phyloP scores from a whole-genome alignment of 331 rosid genomes.

The Saraca asoca region DNA sequence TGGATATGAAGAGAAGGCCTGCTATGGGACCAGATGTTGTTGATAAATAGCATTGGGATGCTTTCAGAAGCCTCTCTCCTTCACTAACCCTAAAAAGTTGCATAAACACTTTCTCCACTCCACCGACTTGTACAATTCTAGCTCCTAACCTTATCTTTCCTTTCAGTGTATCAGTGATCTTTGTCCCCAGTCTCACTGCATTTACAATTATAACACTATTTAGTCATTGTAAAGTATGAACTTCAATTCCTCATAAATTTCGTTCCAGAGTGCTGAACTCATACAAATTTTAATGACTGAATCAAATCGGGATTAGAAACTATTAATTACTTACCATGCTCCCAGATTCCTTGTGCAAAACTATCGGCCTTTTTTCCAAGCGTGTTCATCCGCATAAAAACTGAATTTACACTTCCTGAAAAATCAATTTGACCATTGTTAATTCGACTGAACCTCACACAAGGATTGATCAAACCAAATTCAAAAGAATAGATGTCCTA shows the following conservation, averaged over 20 bases:
- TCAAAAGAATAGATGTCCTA: conserved; percentile 5
- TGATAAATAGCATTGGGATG: conserved; percentile 33
- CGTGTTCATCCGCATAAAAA: conserved; percentile 43
- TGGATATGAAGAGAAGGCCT: conserved; percentile 39
- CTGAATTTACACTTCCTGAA: conserved; percentile 41
- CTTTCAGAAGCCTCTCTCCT: conserved; percentile 38
- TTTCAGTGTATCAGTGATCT: conserved; percentile 54
- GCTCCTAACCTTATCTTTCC: conserved; percentile 63
- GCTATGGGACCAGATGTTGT: conserved; percentile 34
- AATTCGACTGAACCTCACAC: conserved; percentile 5
- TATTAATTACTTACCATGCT: conserved; percentile 34
- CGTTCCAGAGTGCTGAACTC: neutral
- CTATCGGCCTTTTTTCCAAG: conserved; percentile 39
- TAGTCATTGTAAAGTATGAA: too few species aligned
- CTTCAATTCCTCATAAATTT: neutral
- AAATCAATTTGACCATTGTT: neutral
- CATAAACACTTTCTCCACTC: conserved; percentile 47
- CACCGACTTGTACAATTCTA: conserved; percentile 51
- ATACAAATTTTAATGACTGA: neutral
- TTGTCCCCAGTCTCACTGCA: conserved; percentile 59
- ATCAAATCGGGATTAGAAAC: neutral
- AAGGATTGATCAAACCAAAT: neutral
- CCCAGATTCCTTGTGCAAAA: conserved; percentile 53
- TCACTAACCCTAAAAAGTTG: conserved; percentile 43
- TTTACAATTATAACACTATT: conserved; percentile 18